These are phyloP conservation scores for Apiospora rasikravindrae DNA, from an alignment of 2,329 filamentous ascomycete genomes.

Conservation along the genomic window DNA sequence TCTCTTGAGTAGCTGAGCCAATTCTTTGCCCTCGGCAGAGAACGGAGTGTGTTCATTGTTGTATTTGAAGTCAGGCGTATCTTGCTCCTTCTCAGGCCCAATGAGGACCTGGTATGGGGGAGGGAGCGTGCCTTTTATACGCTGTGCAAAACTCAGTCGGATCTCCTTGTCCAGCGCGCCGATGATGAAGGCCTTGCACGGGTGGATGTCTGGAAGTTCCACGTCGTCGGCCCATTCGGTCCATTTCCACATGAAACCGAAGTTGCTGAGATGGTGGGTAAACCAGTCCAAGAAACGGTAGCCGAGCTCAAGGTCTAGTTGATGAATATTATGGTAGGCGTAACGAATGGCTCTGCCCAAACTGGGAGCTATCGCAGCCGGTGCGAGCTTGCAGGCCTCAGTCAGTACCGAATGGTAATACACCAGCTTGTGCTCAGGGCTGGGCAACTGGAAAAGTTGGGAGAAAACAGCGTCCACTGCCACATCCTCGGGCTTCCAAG, in stretches of 20 bases:
- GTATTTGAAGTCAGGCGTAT: conserved; percentile 96
- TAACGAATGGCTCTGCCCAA: conserved; percentile 91
- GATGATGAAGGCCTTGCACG: conserved; percentile 90
- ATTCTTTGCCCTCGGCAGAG: conserved; percentile 80
- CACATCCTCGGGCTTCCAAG: conserved; percentile 98
- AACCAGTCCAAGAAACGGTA: conserved; percentile 98
- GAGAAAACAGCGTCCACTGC: conserved; percentile 98
- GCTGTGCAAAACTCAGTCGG: conserved; percentile 91
- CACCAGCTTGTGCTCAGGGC: conserved; percentile 88
- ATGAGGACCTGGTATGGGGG: conserved; percentile 83
- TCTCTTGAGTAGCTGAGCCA: conserved; percentile 78
- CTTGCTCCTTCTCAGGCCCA: conserved; percentile 86
- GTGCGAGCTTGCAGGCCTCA: conserved; percentile 93
- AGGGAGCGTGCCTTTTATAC: conserved; percentile 92
- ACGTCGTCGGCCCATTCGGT: conserved; percentile 94
- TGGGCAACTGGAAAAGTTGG: conserved; percentile 86
- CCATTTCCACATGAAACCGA: conserved; percentile 99
- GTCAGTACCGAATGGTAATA: conserved; percentile 97
- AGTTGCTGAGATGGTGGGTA: conserved; percentile 95
- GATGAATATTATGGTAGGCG: conserved; percentile 81
- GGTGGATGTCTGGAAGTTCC: conserved; percentile 75
- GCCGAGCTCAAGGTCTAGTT: conserved; percentile 84
- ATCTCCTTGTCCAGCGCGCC: conserved; percentile 97
- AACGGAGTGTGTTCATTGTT: conserved; percentile 78
- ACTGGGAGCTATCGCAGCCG: conserved; percentile 93